These are phyloP conservation scores for Solanum etuberosum DNA, from an alignment of 257 asterid species.

Conservation along the genomic window DNA sequence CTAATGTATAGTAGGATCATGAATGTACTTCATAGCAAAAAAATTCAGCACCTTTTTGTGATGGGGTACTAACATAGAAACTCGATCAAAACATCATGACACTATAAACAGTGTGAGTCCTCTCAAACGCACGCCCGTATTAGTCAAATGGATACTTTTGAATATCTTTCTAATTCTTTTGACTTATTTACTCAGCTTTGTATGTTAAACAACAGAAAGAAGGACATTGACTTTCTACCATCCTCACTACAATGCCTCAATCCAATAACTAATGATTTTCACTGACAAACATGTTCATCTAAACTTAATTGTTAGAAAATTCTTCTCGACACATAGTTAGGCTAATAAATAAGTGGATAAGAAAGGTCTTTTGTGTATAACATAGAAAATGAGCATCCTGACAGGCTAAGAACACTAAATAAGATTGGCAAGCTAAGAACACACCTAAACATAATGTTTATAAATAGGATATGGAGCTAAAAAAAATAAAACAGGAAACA, in stretches of 20 bases:
- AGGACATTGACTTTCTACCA: not conserved
- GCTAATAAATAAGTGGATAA: not conserved
- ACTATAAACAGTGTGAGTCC: too few species aligned
- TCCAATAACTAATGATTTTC: not conserved
- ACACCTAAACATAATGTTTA: slow-evolving; percentile 81
- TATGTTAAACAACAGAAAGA: not conserved
- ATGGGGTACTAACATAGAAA: not conserved
- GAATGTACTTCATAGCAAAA: not conserved
- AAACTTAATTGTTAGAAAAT: not conserved
- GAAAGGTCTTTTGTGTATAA: not conserved
- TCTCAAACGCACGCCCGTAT: not conserved
- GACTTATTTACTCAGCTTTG: not conserved
- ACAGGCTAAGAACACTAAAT: not conserved
- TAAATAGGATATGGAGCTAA: slow-evolving; percentile 58
- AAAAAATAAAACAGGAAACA: too few species aligned
- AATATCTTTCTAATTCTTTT: not conserved
- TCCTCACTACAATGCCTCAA: not conserved
- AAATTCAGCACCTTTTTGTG: not conserved
- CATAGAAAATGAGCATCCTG: not conserved
- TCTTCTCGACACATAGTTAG: not conserved
- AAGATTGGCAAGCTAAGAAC: not conserved
- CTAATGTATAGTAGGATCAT: not conserved
- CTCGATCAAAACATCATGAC: not conserved
- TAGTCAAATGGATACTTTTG: not conserved
- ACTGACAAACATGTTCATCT: not conserved